Conservation (phyloP, 1,284 basidiomycete species). For the Apiotrichum mycotoxinovorans region DNA sequence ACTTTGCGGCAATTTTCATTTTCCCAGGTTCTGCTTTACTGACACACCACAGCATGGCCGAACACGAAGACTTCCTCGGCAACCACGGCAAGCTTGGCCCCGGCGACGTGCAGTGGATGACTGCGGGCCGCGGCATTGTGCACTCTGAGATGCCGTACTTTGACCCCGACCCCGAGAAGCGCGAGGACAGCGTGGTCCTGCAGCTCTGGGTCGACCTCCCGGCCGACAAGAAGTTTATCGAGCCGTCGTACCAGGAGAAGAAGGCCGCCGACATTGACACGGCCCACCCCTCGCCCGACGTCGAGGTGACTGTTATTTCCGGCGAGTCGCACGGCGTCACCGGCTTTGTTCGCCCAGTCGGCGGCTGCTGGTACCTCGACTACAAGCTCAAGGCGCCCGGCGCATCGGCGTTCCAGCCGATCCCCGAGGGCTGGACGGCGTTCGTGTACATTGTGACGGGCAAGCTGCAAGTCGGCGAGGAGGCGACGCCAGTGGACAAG, state of each 20-base stretch:
- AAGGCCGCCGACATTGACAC: constrained; percentile 52
- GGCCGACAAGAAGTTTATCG: constrained; percentile 75
- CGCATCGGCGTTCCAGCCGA: constrained; percentile 71
- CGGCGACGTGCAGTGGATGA: constrained; percentile 95
- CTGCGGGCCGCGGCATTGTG: constrained; percentile 65
- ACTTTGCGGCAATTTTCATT: neutral
- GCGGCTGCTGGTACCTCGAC: constrained; percentile 92
- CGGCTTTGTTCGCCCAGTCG: constrained; percentile 82
- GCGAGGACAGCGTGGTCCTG: constrained; percentile 57
- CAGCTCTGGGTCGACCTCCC: constrained; percentile 96
- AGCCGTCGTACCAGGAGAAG: constrained; percentile 56
- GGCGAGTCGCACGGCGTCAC: constrained; percentile 78
- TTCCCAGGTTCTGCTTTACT: neutral
- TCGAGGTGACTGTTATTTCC: constrained; percentile 78
- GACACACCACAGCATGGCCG: constrained; percentile 28
- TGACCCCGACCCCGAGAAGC: constrained; percentile 57
- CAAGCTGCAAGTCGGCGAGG: constrained; percentile 57
- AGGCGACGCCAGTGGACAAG: constrained; percentile 54
- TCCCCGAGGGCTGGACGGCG: constrained; percentile 78
- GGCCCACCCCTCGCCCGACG: constrained; percentile 68
- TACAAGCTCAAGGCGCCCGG: constrained; percentile 65
- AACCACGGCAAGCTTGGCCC: constrained; percentile 72
- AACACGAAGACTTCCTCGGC: constrained; percentile 90
- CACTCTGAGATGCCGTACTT: constrained; percentile 87
- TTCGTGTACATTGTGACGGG: constrained; percentile 72